Percentiles rank a stretch among this genome's conserved stretches.
Evolutionary conservation across 2,329 filamentous ascomycete species (phyloP).

Genomic region (Colletotrichum sp.): DNA sequence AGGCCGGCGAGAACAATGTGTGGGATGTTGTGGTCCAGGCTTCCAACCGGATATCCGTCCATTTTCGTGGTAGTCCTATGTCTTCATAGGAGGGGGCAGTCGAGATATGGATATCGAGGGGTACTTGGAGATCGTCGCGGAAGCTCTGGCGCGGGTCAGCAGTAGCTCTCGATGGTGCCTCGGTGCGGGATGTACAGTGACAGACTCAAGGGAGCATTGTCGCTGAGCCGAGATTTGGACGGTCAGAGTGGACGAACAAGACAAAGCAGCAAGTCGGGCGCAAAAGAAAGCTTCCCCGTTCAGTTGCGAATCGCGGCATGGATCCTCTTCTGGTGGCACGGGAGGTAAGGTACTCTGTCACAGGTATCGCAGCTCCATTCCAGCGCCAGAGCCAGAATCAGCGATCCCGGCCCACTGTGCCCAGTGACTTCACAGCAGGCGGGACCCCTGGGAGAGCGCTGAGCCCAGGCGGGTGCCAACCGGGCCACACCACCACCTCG

Average conservation of each 20-base stretch:
- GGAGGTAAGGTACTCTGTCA: background rate
- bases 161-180: background rate
- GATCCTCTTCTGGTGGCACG: background rate
- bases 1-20: constrained; percentile 84
- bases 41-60: constrained; percentile 81
- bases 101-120: background rate
- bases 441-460: background rate
- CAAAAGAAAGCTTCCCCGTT: background rate
- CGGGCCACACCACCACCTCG: background rate
- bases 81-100: constrained; percentile 31
- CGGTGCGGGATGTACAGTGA: background rate
- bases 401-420: constrained; percentile 9
- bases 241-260: background rate
- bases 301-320: background rate
- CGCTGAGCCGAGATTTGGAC: background rate
- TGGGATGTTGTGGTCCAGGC: constrained; percentile 86
- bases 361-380: constrained; percentile 11
- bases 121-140: constrained; percentile 1
- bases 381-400: background rate
- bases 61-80: constrained; percentile 47
- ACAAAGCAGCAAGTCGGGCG: background rate
- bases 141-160: background rate
- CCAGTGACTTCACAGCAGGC: constrained; percentile 6
- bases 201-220: constrained; percentile 5
- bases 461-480: background rate